These are phyloP conservation scores for Galerina marginata DNA, from an alignment of 768 basidiomycete genomes.

Conservation along the genomic window DNA sequence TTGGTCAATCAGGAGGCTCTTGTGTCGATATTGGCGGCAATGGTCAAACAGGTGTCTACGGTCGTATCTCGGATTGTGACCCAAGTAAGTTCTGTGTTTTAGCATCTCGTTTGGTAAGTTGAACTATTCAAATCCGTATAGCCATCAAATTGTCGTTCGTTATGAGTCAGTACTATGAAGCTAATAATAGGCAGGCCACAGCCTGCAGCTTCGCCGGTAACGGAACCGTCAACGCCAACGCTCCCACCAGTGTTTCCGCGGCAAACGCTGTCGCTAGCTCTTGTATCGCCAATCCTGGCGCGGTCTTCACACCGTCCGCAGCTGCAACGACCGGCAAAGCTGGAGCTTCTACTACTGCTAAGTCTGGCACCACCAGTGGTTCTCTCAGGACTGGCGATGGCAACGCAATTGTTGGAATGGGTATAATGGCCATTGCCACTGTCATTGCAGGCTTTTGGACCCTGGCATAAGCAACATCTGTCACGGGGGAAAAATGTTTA, in stretches of 20 bases:
- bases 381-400: conserved; percentile 14
- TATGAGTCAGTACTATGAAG: conserved; percentile 80
- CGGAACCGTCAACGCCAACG: conserved; percentile 70
- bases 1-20: conserved; percentile 62
- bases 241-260: conserved; percentile 52
- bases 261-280: conserved; percentile 65
- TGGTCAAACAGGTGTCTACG: conserved; percentile 79
- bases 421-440: conserved; percentile 22
- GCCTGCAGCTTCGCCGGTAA: conserved; percentile 87
- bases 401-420: conserved; percentile 24
- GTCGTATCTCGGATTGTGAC: conserved; percentile 76
- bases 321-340: conserved; percentile 32
- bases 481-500: neutral
- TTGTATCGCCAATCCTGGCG: conserved; percentile 66
- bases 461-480: conserved; percentile 14
- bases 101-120: conserved; percentile 1
- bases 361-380: conserved; percentile 17
- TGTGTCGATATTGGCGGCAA: conserved; percentile 76
- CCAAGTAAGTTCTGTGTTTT: conserved; percentile 57
- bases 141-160: conserved; percentile 83
- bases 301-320: conserved; percentile 67
- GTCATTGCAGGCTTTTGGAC: conserved; percentile 28
- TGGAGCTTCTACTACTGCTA: conserved; percentile 13
- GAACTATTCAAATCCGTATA: conserved; percentile 27
- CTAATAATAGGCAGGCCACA: conserved; percentile 56